Conservation (phyloP, 73 alveolate genomes). For the Symbiodinium natans region DNA sequence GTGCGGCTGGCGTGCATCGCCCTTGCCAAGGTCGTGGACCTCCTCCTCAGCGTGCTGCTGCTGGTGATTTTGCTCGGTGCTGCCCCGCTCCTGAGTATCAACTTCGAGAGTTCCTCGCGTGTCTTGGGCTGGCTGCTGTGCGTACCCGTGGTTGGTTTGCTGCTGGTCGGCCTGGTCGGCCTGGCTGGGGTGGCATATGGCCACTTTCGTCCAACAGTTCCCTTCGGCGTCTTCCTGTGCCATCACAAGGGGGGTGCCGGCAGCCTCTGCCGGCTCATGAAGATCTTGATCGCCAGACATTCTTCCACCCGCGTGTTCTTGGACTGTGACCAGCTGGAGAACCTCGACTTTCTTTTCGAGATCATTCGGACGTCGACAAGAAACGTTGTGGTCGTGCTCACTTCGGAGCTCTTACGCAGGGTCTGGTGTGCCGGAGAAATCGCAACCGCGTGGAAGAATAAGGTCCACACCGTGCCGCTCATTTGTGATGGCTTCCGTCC, state of each 20-base stretch:
- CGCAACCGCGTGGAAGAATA: slow-evolving; percentile 32
- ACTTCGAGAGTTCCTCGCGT: not conserved
- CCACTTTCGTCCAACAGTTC: not conserved
- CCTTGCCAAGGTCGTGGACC: slow-evolving; percentile 11
- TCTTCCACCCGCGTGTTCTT: slow-evolving; percentile 53
- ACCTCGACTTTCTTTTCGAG: slow-evolving; percentile 36
- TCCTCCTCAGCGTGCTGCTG: slow-evolving; percentile 32
- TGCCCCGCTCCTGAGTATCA: slow-evolving; percentile 9
- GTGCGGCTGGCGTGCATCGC: too few species aligned
- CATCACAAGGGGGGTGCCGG: slow-evolving; percentile 83
- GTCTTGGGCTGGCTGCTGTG: slow-evolving; percentile 63
- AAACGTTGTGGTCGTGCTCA: slow-evolving; percentile 40
- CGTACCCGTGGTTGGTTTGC: slow-evolving; percentile 3
- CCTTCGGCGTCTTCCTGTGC: slow-evolving; percentile 47
- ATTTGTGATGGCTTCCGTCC: slow-evolving; percentile 63
- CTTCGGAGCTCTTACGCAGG: slow-evolving; percentile 58
- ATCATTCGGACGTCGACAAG: slow-evolving; percentile 36
- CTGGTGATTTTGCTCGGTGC: slow-evolving; percentile 42
- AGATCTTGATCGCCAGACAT: slow-evolving; percentile 35
- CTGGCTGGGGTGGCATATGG: not conserved
- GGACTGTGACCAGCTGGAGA: slow-evolving; percentile 69
- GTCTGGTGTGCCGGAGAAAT: slow-evolving; percentile 74
- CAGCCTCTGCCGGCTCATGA: slow-evolving; percentile 54
- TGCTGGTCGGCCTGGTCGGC: slow-evolving; percentile 26
- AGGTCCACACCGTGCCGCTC: slow-evolving; percentile 51